phyloP scores from a whole-genome alignment of 129 eudicot genomes.

The Helichrysum umbraculigerum region DNA sequence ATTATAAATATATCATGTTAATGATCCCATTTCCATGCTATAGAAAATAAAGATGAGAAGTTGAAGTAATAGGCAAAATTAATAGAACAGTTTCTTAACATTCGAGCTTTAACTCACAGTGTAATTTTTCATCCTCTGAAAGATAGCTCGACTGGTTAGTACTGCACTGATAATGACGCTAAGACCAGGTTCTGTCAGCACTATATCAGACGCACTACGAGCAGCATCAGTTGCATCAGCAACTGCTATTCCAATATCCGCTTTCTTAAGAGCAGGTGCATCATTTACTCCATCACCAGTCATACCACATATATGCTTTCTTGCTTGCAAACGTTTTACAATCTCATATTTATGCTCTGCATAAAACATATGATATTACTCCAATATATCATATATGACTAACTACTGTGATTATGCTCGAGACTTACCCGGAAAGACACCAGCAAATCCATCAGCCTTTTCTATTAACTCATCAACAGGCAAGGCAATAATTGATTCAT shows the following conservation, averaged over 20 bases:
- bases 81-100: constrained; percentile 18
- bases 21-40: not conserved
- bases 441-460: constrained; percentile 94
- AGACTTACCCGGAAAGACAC: constrained; percentile 82
- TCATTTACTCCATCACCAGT: constrained; percentile 91
- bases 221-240: constrained; percentile 97
- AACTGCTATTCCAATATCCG: constrained; percentile 90
- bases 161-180: constrained; percentile 83
- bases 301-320: constrained; percentile 85
- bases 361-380: not conserved
- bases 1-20: not conserved
- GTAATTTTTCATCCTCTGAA: constrained; percentile 91
- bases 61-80: not conserved
- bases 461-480: constrained; percentile 75
- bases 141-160: constrained; percentile 77
- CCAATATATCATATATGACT: not conserved
- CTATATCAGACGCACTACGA: constrained; percentile 85
- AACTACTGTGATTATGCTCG: not conserved
- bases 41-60: constrained; percentile 7
- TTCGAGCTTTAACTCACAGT: constrained; percentile 48
- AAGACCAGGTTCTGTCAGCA: constrained; percentile 82
- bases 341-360: constrained; percentile 84
- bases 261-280: constrained; percentile 88
- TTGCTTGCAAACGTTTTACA: constrained; percentile 80
- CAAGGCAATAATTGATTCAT: constrained; percentile 55